Conservation (phyloP, 2,329 filamentous ascomycete species). For the Verticillium alfalfae region DNA sequence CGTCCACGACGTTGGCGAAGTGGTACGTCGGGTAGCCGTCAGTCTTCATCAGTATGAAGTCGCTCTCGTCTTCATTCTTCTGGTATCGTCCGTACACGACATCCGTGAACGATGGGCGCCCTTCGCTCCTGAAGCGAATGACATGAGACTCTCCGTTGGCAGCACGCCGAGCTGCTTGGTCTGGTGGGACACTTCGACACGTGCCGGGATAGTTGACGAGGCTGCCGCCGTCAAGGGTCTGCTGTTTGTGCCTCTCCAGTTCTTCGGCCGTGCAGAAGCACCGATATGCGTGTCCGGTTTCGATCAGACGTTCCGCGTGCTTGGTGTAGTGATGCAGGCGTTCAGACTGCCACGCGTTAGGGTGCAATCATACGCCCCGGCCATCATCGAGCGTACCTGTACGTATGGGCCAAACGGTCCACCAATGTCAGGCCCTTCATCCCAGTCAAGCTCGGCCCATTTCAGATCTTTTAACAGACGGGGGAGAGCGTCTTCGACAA, state of each 20-base stretch:
- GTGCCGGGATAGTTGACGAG: constrained; percentile 51
- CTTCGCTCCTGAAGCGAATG: constrained; percentile 65
- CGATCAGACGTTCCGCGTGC: constrained; percentile 64
- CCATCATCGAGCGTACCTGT: constrained; percentile 48
- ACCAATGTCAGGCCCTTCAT: constrained; percentile 84
- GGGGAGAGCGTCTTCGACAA: constrained; percentile 73
- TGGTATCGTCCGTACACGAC: constrained; percentile 69
- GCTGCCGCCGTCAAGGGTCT: constrained; percentile 48
- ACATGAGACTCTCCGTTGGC: constrained; percentile 66
- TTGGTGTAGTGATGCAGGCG: constrained; percentile 66
- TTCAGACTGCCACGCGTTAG: constrained; percentile 57
- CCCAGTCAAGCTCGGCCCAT: constrained; percentile 90
- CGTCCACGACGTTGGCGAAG: constrained; percentile 94
- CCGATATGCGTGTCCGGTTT: constrained; percentile 73
- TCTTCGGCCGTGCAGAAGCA: constrained; percentile 83
- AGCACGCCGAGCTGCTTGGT: constrained; percentile 68
- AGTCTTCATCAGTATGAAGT: constrained; percentile 85
- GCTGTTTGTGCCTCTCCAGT: constrained; percentile 60
- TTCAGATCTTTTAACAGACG: constrained; percentile 71
- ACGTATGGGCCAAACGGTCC: constrained; percentile 81
- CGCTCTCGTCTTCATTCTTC: constrained; percentile 56
- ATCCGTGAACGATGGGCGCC: constrained; percentile 64
- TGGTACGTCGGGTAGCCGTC: constrained; percentile 96
- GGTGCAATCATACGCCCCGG: background rate
- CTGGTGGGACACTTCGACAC: constrained; percentile 61